Evolutionary conservation across 2,329 filamentous ascomycete genomes (phyloP), one percentile per base, ranked within the genome.

Genomic region (Claviceps arundinis): DNA sequence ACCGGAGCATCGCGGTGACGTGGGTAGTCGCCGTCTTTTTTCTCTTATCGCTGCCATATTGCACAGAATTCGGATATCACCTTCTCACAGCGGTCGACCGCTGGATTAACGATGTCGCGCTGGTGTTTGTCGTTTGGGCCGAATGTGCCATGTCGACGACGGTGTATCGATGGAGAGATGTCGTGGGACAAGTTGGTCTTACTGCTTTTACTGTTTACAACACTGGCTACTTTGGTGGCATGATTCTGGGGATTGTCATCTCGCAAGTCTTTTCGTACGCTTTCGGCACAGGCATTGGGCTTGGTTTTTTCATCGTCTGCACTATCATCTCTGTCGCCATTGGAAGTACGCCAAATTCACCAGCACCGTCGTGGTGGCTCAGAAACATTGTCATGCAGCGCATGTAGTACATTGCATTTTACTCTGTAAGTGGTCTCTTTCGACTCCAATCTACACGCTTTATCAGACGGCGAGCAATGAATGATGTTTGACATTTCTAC

Each of bases 61-160:
- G 76, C 61, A 79, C 77, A 0, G 69, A 78, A 51, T 78, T 80
- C 40, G 77, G 77, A 4, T 79, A 75, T 59, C 74, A 77, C 53
- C 68, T 80, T 0, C 67, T 80, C 2, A 70, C 73, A 26, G 77
- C 75, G 1, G 69, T 80, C 14, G 77, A 80, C 51, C 64, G 70
- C 2, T 80, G 76, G 76, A 69, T 76, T 54, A 80, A 77, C 59
- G 75, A 80, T 56, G 68, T 77, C 5, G 67, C 71, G 16, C 59
- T 80, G 19, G 70, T 80, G 48, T 75, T 81, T 59, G 71, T 80
- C 50, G 70, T 81, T 51, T 71, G 76, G 68, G 59, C 73, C 54
- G 64, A 81, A 64, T 68, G 77, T 56, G 67, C 77, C 52, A 70
- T 71, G 34, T 70, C 76, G 0, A 81, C 73, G 0, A 77, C 69